Evolutionary conservation across 441 rosid genomes (phyloP).

Genomic region (Erysimum pusillum): DNA sequence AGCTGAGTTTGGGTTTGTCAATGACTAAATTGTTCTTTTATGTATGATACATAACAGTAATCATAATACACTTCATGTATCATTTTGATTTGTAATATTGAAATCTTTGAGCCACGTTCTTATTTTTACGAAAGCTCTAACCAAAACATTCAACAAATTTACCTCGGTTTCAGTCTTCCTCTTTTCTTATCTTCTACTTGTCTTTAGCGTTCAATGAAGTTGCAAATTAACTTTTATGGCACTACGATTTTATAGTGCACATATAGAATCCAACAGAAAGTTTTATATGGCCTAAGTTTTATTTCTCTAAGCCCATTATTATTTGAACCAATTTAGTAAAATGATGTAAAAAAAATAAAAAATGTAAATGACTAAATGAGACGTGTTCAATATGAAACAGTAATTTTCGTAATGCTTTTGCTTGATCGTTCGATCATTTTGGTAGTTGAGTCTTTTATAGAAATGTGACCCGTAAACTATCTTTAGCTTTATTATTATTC

Average conservation of each 20-base stretch:
- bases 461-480: not conserved
- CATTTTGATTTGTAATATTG: not conserved
- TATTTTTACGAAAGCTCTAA: not conserved
- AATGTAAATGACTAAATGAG: not conserved
- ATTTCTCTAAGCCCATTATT: not conserved
- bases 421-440: not conserved
- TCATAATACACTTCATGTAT: not conserved
- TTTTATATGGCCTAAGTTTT: not conserved
- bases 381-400: not conserved
- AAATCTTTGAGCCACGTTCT: not conserved
- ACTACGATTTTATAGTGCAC: not conserved
- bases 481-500: not conserved
- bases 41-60: not conserved
- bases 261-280: not conserved
- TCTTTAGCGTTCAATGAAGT: not conserved
- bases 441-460: slow-evolving; percentile 1
- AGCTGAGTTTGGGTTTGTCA: slow-evolving; percentile 2
- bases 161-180: not conserved
- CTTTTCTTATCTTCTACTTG: not conserved
- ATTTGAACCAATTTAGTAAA: not conserved
- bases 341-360: too few relatives aligned
- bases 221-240: not conserved
- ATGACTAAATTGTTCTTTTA: not conserved
- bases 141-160: not conserved
- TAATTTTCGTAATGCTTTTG: not conserved